A percentile compares a stretch with the other conserved stretches of the same genome.
These are phyloP conservation scores for Acrasis kona DNA, from an alignment of 78 protist genomes.

Conservation along the genomic window DNA sequence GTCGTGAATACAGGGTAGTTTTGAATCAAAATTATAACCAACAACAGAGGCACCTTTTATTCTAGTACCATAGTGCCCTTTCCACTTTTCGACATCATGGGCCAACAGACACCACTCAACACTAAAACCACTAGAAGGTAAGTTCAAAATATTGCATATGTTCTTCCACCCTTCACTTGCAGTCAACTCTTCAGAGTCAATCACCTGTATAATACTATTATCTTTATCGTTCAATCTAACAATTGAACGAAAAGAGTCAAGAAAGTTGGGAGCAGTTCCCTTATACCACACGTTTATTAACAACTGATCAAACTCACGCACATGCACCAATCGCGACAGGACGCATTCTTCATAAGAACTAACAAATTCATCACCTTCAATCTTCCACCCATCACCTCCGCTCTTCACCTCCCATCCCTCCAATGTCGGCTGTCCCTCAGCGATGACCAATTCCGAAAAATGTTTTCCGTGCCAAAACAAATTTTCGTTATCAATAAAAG, in stretches of 20 bases:
- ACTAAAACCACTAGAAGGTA: not conserved
- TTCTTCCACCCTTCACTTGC: not conserved
- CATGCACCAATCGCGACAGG: not conserved
- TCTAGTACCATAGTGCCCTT: not conserved
- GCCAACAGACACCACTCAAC: not conserved
- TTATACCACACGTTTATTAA: not conserved
- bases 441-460: not conserved
- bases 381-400: not conserved
- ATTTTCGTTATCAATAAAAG: too few relatives aligned
- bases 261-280: not conserved
- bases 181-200: not conserved
- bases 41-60: not conserved
- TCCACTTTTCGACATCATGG: not conserved
- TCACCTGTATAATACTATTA: not conserved
- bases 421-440: not conserved
- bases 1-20: not conserved
- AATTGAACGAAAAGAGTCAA: not conserved
- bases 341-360: not conserved
- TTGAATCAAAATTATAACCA: not conserved
- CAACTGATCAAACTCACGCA: not conserved
- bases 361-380: not conserved
- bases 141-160: not conserved
- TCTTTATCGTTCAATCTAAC: not conserved
- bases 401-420: not conserved
- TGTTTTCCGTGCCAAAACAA: not conserved